Conservation (phyloP, 768 basidiomycete species). For the Leucosporidium creatinivorum region DNA sequence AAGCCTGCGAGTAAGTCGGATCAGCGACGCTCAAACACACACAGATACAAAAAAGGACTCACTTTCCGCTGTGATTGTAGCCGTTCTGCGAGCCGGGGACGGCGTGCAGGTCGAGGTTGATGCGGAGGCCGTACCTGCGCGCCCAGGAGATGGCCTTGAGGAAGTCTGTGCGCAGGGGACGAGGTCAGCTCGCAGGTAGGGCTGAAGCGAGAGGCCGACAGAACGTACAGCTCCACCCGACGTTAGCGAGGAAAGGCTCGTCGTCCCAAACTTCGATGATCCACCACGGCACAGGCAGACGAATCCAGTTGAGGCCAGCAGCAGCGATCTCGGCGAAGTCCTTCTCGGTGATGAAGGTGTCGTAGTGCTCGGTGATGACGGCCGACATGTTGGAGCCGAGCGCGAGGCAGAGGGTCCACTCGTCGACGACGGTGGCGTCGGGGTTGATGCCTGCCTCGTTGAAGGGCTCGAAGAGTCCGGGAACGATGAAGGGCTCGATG, state of each 20-base stretch:
- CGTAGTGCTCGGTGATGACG: slow-evolving; percentile 77
- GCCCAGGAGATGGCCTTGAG: slow-evolving; percentile 68
- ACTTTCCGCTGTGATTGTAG: slow-evolving; percentile 66
- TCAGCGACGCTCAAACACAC: no score
- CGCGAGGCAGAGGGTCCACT: slow-evolving; percentile 75
- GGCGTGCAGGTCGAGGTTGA: slow-evolving; percentile 80
- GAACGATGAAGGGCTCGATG: slow-evolving; percentile 65
- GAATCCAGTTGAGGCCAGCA: slow-evolving; percentile 89
- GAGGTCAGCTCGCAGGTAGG: no score
- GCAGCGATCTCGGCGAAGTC: slow-evolving; percentile 89
- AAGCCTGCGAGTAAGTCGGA: slow-evolving; percentile 56
- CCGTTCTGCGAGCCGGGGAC: slow-evolving; percentile 72
- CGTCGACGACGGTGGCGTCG: slow-evolving; percentile 58
- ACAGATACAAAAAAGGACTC: no score
- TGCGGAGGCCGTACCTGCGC: slow-evolving; percentile 87
- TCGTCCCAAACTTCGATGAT: slow-evolving; percentile 67
- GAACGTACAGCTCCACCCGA: slow-evolving; percentile 57
- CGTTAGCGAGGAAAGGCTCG: slow-evolving; percentile 75
- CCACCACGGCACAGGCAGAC: slow-evolving; percentile 86
- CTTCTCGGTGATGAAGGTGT: slow-evolving; percentile 89
- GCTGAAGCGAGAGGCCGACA: no score
- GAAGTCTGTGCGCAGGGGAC: neutral
- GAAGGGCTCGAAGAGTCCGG: slow-evolving; percentile 46
- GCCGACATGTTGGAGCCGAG: slow-evolving; percentile 58
- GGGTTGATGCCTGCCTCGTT: slow-evolving; percentile 12